A percentile compares a stretch with the other conserved stretches of the same genome.
Conservation (phyloP, 768 basidiomycete genomes). For the Psilocybe azurescens region DNA sequence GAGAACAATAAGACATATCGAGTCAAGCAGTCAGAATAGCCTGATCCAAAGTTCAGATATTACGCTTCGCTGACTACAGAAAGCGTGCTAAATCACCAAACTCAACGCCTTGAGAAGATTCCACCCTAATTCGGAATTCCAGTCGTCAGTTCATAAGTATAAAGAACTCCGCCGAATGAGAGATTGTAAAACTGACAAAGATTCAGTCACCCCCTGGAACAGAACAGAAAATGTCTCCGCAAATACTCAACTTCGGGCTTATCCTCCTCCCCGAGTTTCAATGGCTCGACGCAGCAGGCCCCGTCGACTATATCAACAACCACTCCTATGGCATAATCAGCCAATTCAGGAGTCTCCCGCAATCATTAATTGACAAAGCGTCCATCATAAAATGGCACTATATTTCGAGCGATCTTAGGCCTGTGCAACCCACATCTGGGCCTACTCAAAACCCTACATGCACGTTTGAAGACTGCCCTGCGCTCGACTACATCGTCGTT, state of each 20-base stretch:
- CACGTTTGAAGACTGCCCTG: slow-evolving; percentile 27
- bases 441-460: slow-evolving; percentile 24
- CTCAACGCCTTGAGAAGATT: too few species aligned
- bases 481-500: slow-evolving; percentile 32
- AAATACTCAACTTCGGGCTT: slow-evolving; percentile 16
- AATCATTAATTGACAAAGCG: slow-evolving; percentile 21
- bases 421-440: slow-evolving; percentile 22
- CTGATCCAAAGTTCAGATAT: too few species aligned
- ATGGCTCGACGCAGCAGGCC: slow-evolving; percentile 28
- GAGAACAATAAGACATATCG: too few species aligned
- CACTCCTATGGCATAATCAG: slow-evolving; percentile 16
- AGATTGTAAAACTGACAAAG: too few species aligned
- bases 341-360: neutral
- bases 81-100: too few species aligned
- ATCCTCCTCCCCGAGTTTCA: slow-evolving; percentile 26
- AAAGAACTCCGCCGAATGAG: too few species aligned
- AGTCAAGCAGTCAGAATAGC: too few species aligned
- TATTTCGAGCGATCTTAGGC: slow-evolving; percentile 26
- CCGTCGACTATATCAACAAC: slow-evolving; percentile 27
- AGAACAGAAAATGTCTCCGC: neutral
- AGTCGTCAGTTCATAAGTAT: too few species aligned
- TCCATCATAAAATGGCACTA: slow-evolving; percentile 31
- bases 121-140: too few species aligned
- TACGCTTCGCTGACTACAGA: too few species aligned
- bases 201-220: neutral